Base-by-base conservation (phyloP, 352 stramenopile genomes). In the Pythium phragmitis region DNA sequence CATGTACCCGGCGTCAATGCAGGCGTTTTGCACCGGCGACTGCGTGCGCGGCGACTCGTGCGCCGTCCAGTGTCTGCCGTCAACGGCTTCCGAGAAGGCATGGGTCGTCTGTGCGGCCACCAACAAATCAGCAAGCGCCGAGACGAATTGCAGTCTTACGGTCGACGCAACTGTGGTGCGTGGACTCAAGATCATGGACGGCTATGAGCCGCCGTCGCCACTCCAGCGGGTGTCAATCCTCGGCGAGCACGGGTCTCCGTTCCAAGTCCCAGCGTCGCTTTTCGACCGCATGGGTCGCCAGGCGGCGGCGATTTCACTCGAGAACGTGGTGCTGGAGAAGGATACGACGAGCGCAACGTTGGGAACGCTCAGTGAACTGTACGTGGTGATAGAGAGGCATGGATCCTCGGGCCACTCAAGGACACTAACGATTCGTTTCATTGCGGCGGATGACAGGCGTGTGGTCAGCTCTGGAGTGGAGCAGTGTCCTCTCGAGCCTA, bases 1-100 rank as follows among this genome's bases (percentile, higher is more conserved):
- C 12, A 2, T 63, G 30, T 63, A 49, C 30, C 56, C 56, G 17
- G 11, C n/a, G 13, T 8, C 17, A 0, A 56, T 7, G 5, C 28
- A 37, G 17, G n/a, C 56, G 45, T 56, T 49, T 33, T 63, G 56
- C 46, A 5, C 30, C 0, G 45, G 56, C 43, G 34, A 36, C 30
- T 63, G 56, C 11, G n/a, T 46, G 14, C 12, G 16, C 19, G 43
- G n/a, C 9, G 56, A 63, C 45, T 1, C 56, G 21, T 56, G 56
- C 19, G 42, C 26, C 21, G 21, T 63, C 19, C 19, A 47, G 56
- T 63, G 56, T 19, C 2, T 50, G 2, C 39, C 39, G 39, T 1
- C 5, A 8, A 4, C 13, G 17, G 6, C 53, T 3, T 39, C 13
- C 7, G 23, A 26, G 13, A 26, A n/a, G 2, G 4, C 5, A 19